These are phyloP conservation scores for Termitomyces sp. DNA, from an alignment of 768 basidiomycete species.

Conservation along the genomic window DNA sequence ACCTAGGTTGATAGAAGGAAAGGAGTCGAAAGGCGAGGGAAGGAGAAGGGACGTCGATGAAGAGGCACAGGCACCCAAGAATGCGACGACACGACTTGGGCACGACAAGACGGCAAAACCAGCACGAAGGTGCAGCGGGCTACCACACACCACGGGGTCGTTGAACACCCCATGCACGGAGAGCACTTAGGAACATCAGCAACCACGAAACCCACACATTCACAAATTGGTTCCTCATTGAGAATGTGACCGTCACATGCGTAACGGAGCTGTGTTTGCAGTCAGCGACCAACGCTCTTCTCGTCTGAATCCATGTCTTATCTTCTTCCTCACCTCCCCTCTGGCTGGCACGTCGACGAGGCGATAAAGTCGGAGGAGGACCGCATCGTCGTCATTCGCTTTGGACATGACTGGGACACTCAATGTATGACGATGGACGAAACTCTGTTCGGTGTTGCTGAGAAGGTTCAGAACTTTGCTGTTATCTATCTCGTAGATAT, in stretches of 20 bases:
- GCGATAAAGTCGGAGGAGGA: conserved; percentile 99
- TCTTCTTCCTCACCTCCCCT: conserved; percentile 82
- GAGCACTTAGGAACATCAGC: no score
- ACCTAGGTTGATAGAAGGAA: no score
- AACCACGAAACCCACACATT: no score
- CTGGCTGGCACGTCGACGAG: conserved; percentile 98
- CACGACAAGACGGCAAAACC: no score
- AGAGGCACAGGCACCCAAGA: no score
- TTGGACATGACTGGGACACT: conserved; percentile 89
- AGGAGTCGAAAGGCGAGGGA: no score
- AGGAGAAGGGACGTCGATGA: no score
- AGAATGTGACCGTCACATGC: not conserved
- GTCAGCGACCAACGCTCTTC: not conserved
- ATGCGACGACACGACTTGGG: no score
- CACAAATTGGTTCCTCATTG: no score
- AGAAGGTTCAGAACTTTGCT: conserved; percentile 98
- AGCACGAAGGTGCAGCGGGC: no score
- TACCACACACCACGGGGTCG: no score
- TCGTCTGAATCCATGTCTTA: conserved; percentile 60
- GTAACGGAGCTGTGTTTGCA: not conserved
- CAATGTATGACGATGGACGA: conserved; percentile 99
- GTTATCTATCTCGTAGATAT: conserved; percentile 96
- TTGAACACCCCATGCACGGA: no score
- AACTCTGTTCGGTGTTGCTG: conserved; percentile 85
- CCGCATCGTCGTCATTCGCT: conserved; percentile 88